These are phyloP conservation scores for Lodderomyces theae DNA, from an alignment of 1,139 yeast genomes.

Conservation along the genomic window DNA sequence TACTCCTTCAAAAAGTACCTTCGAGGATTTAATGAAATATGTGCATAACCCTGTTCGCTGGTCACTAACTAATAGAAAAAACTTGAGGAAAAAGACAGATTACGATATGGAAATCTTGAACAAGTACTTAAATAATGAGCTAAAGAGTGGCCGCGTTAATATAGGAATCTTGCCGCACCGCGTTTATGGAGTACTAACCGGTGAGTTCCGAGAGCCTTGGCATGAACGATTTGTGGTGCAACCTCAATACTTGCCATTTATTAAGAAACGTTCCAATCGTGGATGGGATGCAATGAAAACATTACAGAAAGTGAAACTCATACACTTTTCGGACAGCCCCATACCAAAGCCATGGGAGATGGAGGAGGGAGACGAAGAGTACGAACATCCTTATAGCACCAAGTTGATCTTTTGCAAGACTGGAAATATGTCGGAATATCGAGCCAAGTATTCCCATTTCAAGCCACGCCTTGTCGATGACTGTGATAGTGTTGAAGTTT, in stretches of 20 bases:
- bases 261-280: constrained; percentile 18
- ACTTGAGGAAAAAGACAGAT: constrained; percentile 25
- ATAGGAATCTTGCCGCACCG: constrained; percentile 45
- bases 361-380: constrained; percentile 24
- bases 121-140: constrained; percentile 26
- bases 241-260: constrained; percentile 35
- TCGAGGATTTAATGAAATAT: constrained; percentile 27
- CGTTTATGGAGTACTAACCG: constrained; percentile 47
- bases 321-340: constrained; percentile 47
- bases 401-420: constrained; percentile 27
- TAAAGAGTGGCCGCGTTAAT: constrained; percentile 21
- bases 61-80: constrained; percentile 22
- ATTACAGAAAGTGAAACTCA: constrained; percentile 23
- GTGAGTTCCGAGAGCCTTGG: constrained; percentile 40
- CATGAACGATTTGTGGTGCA: constrained; percentile 27
- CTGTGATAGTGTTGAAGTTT: constrained; percentile 32
- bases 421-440: constrained; percentile 18
- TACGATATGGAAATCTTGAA: constrained; percentile 54
- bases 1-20: constrained; percentile 33
- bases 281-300: constrained; percentile 29
- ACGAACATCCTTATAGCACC: constrained; percentile 22
- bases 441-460: constrained; percentile 22
- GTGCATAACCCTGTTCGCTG: constrained; percentile 33
- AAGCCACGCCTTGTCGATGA: constrained; percentile 32
- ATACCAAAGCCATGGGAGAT: constrained; percentile 49